Conservation (phyloP, 352 stramenopile species). For the Phytophthora brassicae region DNA sequence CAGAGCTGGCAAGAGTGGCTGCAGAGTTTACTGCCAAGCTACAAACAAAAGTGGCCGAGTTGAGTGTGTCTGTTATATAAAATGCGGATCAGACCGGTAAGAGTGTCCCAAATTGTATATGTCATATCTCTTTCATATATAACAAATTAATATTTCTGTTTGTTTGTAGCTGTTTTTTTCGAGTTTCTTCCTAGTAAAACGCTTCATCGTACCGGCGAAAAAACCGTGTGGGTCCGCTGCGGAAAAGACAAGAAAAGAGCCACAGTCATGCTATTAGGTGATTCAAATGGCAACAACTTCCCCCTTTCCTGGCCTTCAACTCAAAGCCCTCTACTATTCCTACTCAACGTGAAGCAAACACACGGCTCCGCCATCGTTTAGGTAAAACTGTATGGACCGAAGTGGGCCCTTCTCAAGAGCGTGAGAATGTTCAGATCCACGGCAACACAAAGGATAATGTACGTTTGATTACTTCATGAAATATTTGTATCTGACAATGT, state of each 20-base stretch:
- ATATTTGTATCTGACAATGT: background rate
- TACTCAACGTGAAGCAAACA: background rate
- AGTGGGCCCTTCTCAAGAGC: background rate
- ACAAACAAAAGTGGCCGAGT: background rate
- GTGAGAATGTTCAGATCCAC: background rate
- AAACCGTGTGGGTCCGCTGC: constrained; percentile 5
- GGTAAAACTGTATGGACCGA: background rate
- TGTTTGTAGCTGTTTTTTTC: constrained; percentile 2
- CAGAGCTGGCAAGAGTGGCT: background rate
- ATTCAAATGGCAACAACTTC: background rate
- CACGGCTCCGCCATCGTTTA: background rate
- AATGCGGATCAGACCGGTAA: background rate
- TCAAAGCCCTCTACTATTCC: background rate
- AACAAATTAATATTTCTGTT: background rate
- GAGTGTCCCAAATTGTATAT: background rate
- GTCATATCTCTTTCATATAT: background rate
- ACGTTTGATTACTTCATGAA: background rate
- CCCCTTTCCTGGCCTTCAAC: constrained; percentile 1
- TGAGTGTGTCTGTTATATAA: constrained; percentile 6
- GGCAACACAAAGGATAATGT: constrained; percentile 1
- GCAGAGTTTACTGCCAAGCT: background rate
- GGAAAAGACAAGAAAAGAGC: constrained; percentile 1
- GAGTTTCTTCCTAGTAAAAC: constrained; percentile 4
- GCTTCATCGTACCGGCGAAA: background rate
- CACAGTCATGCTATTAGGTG: constrained; percentile 1